phyloP scores from a whole-genome alignment of 2,329 filamentous ascomycete genomes.

The Trichoderma arundinaceum region DNA sequence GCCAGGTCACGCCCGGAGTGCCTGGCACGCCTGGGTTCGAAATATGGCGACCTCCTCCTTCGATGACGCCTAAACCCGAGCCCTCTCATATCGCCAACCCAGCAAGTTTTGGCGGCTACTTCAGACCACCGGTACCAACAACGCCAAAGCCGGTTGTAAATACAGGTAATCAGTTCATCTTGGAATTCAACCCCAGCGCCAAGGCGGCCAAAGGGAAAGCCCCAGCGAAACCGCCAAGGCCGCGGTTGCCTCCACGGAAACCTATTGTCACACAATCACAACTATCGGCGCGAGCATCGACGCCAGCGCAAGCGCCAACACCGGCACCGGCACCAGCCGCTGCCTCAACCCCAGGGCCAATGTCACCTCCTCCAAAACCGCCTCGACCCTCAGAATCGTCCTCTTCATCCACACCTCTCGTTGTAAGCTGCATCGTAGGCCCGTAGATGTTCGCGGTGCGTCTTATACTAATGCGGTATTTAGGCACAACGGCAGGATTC shows the following conservation, averaged over 20 bases:
- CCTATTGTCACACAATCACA: conserved; percentile 35
- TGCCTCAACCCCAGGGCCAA: conserved; percentile 17
- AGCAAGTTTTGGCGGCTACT: conserved; percentile 40
- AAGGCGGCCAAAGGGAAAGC: conserved; percentile 45
- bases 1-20: conserved; percentile 33
- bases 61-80: conserved; percentile 38
- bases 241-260: conserved; percentile 36
- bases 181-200: conserved; percentile 44
- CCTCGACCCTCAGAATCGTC: conserved; percentile 39
- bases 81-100: conserved; percentile 36
- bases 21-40: conserved; percentile 48
- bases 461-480: conserved; percentile 11
- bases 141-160: conserved; percentile 48
- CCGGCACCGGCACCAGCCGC: conserved; percentile 31
- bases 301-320: conserved; percentile 29
- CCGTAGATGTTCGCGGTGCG: not conserved
- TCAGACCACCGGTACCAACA: conserved; percentile 48
- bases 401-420: conserved; percentile 37
- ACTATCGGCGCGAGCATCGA: conserved; percentile 32
- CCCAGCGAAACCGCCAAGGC: conserved; percentile 43
- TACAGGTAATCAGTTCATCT: conserved; percentile 45
- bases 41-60: conserved; percentile 47
- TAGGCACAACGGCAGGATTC: conserved; percentile 41
- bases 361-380: conserved; percentile 38
- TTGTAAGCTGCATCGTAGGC: conserved; percentile 36